Evolutionary conservation across 768 basidiomycete genomes (phyloP).

Genomic region (Mrakia blollopis): DNA sequence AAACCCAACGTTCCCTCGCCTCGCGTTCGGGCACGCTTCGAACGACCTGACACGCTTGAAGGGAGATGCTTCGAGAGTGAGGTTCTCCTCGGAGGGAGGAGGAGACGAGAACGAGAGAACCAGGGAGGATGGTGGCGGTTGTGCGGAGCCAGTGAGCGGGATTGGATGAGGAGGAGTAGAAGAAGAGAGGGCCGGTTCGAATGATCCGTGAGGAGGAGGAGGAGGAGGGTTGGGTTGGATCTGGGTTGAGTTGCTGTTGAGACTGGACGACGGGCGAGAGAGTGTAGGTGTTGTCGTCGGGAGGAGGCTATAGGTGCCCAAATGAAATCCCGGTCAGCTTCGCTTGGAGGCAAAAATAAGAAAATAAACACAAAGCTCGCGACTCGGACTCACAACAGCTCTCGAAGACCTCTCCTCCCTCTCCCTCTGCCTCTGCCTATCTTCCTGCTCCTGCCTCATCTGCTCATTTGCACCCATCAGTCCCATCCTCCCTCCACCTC

Average conservation of each 20-base stretch:
- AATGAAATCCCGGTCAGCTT: neutral
- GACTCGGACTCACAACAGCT: neutral
- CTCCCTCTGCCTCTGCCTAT: neutral
- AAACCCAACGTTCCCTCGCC: slow-evolving; percentile 18
- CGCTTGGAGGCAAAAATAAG: neutral
- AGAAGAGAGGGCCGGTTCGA: slow-evolving; percentile 23
- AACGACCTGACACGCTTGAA: slow-evolving; percentile 8
- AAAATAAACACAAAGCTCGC: too few relatives aligned
- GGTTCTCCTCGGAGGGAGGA: slow-evolving; percentile 16
- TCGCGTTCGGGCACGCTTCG: slow-evolving; percentile 30
- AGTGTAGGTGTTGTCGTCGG: neutral
- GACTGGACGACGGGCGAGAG: neutral
- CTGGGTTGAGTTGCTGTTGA: neutral
- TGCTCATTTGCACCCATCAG: too few relatives aligned
- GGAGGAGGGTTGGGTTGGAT: neutral
- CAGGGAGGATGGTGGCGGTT: slow-evolving; percentile 13
- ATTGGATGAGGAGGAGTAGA: slow-evolving; percentile 1
- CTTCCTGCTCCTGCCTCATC: too few relatives aligned
- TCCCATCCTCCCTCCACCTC: too few relatives aligned
- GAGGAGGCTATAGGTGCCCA: neutral
- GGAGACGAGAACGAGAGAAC: neutral
- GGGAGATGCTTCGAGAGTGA: neutral
- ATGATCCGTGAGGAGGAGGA: neutral
- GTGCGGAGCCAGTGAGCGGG: slow-evolving; percentile 26
- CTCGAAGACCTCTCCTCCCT: neutral